These are phyloP conservation scores for Quercus bicolor DNA, from an alignment of 306 rosid species.

Conservation along the genomic window DNA sequence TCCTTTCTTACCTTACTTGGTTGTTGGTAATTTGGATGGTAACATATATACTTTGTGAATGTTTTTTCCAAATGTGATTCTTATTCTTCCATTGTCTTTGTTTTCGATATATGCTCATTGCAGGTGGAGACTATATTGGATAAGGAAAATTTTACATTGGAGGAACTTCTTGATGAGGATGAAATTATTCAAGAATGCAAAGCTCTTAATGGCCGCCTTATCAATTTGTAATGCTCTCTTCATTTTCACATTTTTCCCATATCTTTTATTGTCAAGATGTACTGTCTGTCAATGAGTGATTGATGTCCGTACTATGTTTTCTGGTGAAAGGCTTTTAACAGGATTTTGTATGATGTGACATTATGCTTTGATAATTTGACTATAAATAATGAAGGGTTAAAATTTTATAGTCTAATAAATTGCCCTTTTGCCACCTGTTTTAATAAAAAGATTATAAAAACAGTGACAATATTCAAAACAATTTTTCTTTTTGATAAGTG, in stretches of 20 bases:
- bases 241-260: slow-evolving; percentile 5
- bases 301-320: background rate
- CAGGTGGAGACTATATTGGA: slow-evolving; percentile 99
- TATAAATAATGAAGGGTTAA: background rate
- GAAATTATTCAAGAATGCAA: slow-evolving; percentile 99
- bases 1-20: background rate
- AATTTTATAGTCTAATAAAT: background rate
- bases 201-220: slow-evolving; percentile 92
- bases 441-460: background rate
- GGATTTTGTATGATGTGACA: background rate
- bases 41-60: slow-evolving; percentile 1
- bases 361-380: slow-evolving; percentile 16
- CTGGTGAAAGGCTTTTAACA: slow-evolving; percentile 5
- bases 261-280: slow-evolving; percentile 7
- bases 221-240: slow-evolving; percentile 76
- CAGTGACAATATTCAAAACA: too few relatives aligned
- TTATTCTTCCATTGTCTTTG: background rate
- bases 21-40: background rate
- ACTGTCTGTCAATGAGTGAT: background rate
- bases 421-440: background rate
- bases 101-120: slow-evolving; percentile 22
- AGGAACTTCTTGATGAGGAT: slow-evolving; percentile 95
- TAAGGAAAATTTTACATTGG: slow-evolving; percentile 79
- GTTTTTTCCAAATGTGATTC: background rate
- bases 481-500: too few relatives aligned